Percentiles rank a stretch among this genome's conserved stretches.
phyloP scores from a whole-genome alignment of 106 monocot species.

The Apostasia shenzhenica region DNA sequence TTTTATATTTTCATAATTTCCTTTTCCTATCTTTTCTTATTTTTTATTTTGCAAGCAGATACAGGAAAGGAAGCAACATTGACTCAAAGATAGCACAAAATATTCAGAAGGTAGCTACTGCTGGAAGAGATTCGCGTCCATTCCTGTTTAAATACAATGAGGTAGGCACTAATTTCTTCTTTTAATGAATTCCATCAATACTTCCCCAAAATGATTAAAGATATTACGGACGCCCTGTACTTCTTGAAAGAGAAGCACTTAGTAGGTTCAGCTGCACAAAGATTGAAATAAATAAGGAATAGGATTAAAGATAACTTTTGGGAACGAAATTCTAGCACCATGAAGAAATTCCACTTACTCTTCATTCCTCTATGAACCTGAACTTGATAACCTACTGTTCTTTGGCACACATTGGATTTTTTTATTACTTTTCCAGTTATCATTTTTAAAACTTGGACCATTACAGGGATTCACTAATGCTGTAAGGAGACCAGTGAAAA shows the following conservation, averaged over 20 bases:
- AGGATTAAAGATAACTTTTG: no score
- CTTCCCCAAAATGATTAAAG: neutral
- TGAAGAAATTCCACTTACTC: neutral
- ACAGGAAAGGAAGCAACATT: conserved; percentile 33
- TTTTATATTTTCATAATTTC: neutral
- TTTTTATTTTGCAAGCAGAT: conserved; percentile 24
- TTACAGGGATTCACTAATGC: conserved; percentile 92
- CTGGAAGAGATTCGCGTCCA: conserved; percentile 64
- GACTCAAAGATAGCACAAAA: conserved; percentile 16
- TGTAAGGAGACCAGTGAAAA: conserved; percentile 72
- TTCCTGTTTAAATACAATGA: conserved; percentile 92
- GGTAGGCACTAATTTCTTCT: conserved; percentile 22
- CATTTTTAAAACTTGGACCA: neutral
- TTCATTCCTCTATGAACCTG: neutral
- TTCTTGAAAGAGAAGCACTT: no score
- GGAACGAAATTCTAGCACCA: no score
- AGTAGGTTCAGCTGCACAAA: no score
- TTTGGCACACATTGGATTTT: neutral
- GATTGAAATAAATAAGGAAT: no score
- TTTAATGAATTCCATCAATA: no score
- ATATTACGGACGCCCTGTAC: no score
- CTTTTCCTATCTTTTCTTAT: conserved; percentile 6
- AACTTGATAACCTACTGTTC: neutral
- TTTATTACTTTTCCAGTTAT: neutral
- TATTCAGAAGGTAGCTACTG: conserved; percentile 33